Percentiles rank a stretch among this genome's conserved stretches.
Conservation (phyloP, 2,329 filamentous ascomycete genomes). For the Epichloe amarillans region DNA sequence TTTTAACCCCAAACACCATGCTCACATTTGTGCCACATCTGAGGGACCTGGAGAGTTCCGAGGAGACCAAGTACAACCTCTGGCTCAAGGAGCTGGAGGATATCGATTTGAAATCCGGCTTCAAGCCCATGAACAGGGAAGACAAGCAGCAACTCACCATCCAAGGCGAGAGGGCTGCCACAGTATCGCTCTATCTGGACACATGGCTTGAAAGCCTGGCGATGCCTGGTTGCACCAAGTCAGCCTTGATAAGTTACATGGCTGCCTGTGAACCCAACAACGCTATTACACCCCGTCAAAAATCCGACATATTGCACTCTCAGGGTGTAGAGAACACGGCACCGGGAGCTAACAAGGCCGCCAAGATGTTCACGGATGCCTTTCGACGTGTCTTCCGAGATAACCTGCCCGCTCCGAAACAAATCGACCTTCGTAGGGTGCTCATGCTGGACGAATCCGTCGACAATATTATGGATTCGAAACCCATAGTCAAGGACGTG, state of each 20-base stretch:
- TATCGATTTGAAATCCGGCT: conserved; percentile 44
- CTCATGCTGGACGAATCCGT: conserved; percentile 39
- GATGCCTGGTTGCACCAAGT: conserved; percentile 38
- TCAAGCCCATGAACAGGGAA: conserved; percentile 38
- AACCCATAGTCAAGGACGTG: conserved; percentile 36
- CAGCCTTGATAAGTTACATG: conserved; percentile 40
- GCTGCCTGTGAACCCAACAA: conserved; percentile 33
- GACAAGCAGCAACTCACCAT: conserved; percentile 37
- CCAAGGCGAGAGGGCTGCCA: conserved; percentile 37
- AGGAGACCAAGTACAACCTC: conserved; percentile 39
- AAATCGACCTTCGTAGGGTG: conserved; percentile 37
- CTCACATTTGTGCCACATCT: conserved; percentile 47
- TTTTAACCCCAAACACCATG: conserved; percentile 46
- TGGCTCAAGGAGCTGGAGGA: conserved; percentile 45
- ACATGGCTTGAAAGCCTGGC: conserved; percentile 36
- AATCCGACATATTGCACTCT: conserved; percentile 35
- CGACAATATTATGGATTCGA: conserved; percentile 39
- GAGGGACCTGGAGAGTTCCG: conserved; percentile 41
- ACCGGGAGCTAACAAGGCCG: conserved; percentile 28
- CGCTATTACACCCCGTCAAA: conserved; percentile 40
- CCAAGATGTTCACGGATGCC: conserved; percentile 39
- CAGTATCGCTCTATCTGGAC: conserved; percentile 39
- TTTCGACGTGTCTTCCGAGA: conserved; percentile 42
- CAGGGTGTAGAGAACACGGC: conserved; percentile 26
- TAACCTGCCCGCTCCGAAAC: conserved; percentile 19